phyloP scores from a whole-genome alignment of 2,329 filamentous ascomycete species.

The Pseudocercospora vitis region DNA sequence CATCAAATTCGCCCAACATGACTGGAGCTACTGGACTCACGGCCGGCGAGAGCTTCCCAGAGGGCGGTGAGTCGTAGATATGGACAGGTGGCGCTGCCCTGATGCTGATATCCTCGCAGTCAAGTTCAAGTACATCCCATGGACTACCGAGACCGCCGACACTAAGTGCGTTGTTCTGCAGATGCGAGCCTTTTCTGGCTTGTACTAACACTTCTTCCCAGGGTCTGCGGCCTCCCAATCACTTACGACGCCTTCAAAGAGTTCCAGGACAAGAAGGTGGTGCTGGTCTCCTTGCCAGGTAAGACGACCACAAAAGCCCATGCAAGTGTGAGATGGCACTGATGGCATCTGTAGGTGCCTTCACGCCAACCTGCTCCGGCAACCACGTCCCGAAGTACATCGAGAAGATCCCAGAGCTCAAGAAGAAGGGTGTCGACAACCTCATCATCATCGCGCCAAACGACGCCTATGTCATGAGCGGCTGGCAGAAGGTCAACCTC shows the following conservation, averaged over 20 bases:
- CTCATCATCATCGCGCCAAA: slow-evolving; percentile 28
- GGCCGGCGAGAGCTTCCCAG: slow-evolving; percentile 25
- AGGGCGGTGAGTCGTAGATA: slow-evolving; percentile 20
- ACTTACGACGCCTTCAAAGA: slow-evolving; percentile 25
- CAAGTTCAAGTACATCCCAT: slow-evolving; percentile 30
- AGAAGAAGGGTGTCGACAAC: slow-evolving; percentile 26
- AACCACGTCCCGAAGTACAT: slow-evolving; percentile 27
- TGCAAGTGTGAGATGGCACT: not conserved
- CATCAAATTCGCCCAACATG: slow-evolving; percentile 9
- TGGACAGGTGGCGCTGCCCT: not conserved
- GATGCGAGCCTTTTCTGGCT: not conserved
- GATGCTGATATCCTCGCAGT: slow-evolving; percentile 16
- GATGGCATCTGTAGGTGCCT: slow-evolving; percentile 13
- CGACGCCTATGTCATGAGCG: slow-evolving; percentile 26
- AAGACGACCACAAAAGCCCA: not conserved
- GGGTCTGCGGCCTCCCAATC: slow-evolving; percentile 25
- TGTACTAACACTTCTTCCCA: not conserved
- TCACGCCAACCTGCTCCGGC: slow-evolving; percentile 28
- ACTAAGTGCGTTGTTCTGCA: slow-evolving; percentile 13
- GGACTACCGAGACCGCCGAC: slow-evolving; percentile 21
- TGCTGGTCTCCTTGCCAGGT: slow-evolving; percentile 25
- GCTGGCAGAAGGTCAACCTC: slow-evolving; percentile 28
- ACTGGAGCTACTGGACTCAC: slow-evolving; percentile 22
- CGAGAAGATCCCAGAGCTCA: slow-evolving; percentile 23
- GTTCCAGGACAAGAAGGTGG: slow-evolving; percentile 26